Conservation (phyloP, 2,329 filamentous ascomycete species). For the Epicoccum nigrum region DNA sequence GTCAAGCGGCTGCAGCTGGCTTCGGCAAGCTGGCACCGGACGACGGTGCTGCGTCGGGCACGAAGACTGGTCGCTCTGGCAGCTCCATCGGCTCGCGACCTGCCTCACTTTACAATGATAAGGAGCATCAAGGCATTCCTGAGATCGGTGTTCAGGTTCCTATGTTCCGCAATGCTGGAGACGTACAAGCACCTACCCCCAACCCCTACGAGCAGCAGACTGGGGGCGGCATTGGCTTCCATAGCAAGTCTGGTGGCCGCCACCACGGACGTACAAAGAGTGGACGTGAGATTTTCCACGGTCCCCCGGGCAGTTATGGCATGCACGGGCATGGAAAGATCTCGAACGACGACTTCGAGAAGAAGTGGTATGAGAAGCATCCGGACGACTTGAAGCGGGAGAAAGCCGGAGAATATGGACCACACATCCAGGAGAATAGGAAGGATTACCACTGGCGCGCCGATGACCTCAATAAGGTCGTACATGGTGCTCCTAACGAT, state of each 20-base stretch:
- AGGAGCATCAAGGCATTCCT: slow-evolving; percentile 84
- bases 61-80: slow-evolving; percentile 38
- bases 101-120: slow-evolving; percentile 61
- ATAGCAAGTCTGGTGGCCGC: slow-evolving; percentile 61
- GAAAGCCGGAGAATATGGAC: slow-evolving; percentile 70
- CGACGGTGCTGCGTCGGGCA: slow-evolving; percentile 30
- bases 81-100: slow-evolving; percentile 55
- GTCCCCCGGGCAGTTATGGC: slow-evolving; percentile 89
- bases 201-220: slow-evolving; percentile 58
- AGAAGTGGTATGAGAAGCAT: slow-evolving; percentile 91
- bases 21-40: slow-evolving; percentile 66
- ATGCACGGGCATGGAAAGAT: slow-evolving; percentile 84
- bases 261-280: slow-evolving; percentile 71
- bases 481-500: slow-evolving; percentile 66
- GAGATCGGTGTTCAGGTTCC: slow-evolving; percentile 92
- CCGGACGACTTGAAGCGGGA: slow-evolving; percentile 78
- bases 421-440: slow-evolving; percentile 63
- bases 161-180: slow-evolving; percentile 89
- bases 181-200: slow-evolving; percentile 93
- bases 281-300: slow-evolving; percentile 69
- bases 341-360: slow-evolving; percentile 81
- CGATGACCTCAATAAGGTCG: slow-evolving; percentile 88
- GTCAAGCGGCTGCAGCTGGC: slow-evolving; percentile 81
- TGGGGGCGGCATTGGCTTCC: slow-evolving; percentile 58
- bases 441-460: slow-evolving; percentile 86